These are phyloP conservation scores for Pyricularia grisea DNA, from an alignment of 2,329 filamentous ascomycete species.

Conservation along the genomic window DNA sequence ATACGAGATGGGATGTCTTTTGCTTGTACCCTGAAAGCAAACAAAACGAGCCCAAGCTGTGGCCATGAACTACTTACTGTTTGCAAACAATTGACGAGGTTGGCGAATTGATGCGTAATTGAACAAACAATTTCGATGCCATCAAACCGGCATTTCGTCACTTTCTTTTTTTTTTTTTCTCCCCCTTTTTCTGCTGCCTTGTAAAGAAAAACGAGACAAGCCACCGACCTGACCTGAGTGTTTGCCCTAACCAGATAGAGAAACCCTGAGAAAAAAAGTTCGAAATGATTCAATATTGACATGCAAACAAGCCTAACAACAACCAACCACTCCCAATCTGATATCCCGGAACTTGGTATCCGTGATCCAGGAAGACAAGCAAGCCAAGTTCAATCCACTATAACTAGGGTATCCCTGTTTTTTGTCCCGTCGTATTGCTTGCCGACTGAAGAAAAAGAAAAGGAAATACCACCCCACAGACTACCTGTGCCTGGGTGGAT, in stretches of 20 bases:
- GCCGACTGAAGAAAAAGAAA: no score
- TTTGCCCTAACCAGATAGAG: background rate
- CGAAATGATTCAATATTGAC: background rate
- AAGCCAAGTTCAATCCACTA: no score
- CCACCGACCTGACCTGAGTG: no score
- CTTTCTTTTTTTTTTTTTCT: no score
- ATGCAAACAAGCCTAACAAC: background rate
- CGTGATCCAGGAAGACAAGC: background rate
- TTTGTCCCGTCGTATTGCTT: no score
- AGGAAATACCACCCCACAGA: background rate
- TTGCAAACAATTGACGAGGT: background rate
- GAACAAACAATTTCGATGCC: background rate
- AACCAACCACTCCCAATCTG: background rate
- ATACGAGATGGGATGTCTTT: background rate
- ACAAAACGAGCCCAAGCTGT: no score
- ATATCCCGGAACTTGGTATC: background rate
- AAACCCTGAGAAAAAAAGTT: no score
- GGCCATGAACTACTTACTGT: no score
- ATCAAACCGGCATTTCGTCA: background rate
- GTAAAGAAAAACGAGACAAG: no score
- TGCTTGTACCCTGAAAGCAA: background rate
- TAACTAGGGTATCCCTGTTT: no score
- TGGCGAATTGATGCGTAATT: background rate
- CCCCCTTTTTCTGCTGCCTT: no score
- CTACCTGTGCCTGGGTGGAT: background rate